These are phyloP conservation scores for Schwanniomyces sp. DNA, from an alignment of 805 yeast genomes.

Conservation along the genomic window DNA sequence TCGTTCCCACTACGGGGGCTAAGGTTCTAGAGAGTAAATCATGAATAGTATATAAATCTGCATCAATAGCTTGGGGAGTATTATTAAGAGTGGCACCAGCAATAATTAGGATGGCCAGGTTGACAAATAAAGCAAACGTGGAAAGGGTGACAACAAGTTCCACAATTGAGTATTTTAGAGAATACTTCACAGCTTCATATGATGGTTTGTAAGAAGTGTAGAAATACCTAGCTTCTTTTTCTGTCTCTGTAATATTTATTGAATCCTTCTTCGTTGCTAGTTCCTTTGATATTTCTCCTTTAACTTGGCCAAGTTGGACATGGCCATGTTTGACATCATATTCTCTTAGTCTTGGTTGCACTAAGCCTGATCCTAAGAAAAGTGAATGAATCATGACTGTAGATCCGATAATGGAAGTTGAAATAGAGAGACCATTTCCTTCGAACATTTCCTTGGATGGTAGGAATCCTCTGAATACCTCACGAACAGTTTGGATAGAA, in stretches of 20 bases:
- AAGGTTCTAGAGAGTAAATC: conserved; percentile 57
- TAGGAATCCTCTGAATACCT: conserved; percentile 42
- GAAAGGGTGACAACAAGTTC: conserved; percentile 73
- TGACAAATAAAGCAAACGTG: conserved; percentile 83
- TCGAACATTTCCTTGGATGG: conserved; percentile 44
- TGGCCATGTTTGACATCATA: conserved; percentile 40
- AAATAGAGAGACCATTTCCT: conserved; percentile 46
- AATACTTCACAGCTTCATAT: conserved; percentile 63
- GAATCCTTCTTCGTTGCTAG: conserved; percentile 1
- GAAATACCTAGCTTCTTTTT: conserved; percentile 27
- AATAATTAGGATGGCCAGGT: conserved; percentile 77
- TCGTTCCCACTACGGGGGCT: conserved; percentile 76
- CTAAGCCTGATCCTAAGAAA: conserved; percentile 49
- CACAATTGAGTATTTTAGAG: conserved; percentile 67
- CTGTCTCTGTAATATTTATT: conserved; percentile 8
- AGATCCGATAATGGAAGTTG: conserved; percentile 49
- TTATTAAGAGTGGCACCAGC: conserved; percentile 77
- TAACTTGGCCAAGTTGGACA: conserved; percentile 19
- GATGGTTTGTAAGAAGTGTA: conserved; percentile 64
- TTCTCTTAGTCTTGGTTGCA: conserved; percentile 48
- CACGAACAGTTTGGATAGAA: conserved; percentile 20
- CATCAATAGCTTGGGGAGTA: conserved; percentile 68
- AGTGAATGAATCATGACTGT: conserved; percentile 55
- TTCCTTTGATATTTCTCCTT: conserved; percentile 6
- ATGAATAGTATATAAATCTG: conserved; percentile 80